Percentiles rank a stretch among this genome's conserved stretches.
phyloP scores from a whole-genome alignment of 352 stramenopile genomes.

The Blastocystis sp. region DNA sequence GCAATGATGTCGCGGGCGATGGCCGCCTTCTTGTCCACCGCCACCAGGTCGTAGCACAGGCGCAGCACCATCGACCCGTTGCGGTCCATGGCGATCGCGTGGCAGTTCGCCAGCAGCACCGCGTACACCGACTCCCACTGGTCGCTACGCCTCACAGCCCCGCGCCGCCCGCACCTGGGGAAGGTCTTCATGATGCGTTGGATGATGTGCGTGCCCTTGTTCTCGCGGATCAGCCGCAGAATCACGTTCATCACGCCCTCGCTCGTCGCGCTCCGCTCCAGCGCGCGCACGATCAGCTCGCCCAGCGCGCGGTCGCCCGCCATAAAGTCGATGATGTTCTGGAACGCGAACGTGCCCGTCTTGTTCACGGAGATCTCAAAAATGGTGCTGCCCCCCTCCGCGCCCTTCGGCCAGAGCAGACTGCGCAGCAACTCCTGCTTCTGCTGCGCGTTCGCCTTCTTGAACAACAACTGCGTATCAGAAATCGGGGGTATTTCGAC shows the following conservation, averaged over 20 bases:
- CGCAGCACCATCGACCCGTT: slow-evolving; percentile 50
- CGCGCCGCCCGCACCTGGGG: not conserved
- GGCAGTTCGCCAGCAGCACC: slow-evolving; percentile 25
- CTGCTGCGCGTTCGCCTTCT: too few relatives aligned
- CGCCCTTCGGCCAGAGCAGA: slow-evolving; percentile 3
- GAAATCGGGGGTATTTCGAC: too few relatives aligned
- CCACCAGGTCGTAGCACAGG: slow-evolving; percentile 47
- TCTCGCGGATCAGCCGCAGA: slow-evolving; percentile 10
- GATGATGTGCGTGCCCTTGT: slow-evolving; percentile 36
- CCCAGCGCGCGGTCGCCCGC: not conserved
- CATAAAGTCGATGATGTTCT: slow-evolving; percentile 65
- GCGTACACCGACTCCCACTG: slow-evolving; percentile 30
- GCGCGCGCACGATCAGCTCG: slow-evolving; percentile 21
- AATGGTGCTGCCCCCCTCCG: not conserved
- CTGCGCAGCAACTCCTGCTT: not conserved
- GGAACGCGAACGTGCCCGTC: slow-evolving; percentile 51
- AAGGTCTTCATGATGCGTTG: slow-evolving; percentile 61
- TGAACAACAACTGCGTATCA: too few relatives aligned
- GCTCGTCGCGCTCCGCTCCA: not conserved
- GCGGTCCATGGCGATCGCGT: slow-evolving; percentile 4
- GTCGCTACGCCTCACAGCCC: not conserved
- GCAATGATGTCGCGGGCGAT: not conserved
- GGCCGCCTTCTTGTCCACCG: not conserved
- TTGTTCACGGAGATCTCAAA: slow-evolving; percentile 62
- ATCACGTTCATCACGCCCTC: slow-evolving; percentile 3